Conservation (phyloP, 2,329 filamentous ascomycete species). For the Chrysosporium keratinophilum region DNA sequence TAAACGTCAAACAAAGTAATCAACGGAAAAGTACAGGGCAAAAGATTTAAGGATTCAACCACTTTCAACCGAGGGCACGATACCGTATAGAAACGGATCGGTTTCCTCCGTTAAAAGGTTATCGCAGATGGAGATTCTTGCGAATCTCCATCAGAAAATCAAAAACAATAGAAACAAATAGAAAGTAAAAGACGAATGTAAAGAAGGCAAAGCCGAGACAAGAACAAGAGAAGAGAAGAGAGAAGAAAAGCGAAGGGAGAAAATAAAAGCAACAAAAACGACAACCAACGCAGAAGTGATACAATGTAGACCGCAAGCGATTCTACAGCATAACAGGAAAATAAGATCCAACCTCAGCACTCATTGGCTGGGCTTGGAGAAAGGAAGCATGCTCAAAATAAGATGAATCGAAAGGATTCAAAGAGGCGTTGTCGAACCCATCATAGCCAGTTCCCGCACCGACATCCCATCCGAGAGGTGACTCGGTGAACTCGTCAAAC, state of each 20-base stretch:
- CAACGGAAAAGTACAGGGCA: not conserved
- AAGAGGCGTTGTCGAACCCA: conserved; percentile 19
- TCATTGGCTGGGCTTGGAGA: conserved; percentile 20
- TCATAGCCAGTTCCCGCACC: conserved; percentile 21
- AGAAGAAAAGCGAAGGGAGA: conserved; percentile 19
- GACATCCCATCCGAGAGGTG: conserved; percentile 14
- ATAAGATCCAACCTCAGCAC: conserved; percentile 29
- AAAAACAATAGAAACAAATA: conserved; percentile 11
- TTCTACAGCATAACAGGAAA: conserved; percentile 27
- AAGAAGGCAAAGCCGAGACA: conserved; percentile 20
- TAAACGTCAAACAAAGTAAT: not conserved
- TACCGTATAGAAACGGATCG: not conserved
- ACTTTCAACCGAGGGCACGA: conserved; percentile 4
- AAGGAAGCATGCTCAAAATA: conserved; percentile 24
- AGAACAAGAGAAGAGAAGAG: conserved; percentile 19
- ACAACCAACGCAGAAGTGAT: conserved; percentile 19
- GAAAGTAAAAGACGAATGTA: conserved; percentile 19
- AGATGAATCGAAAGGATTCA: conserved; percentile 26
- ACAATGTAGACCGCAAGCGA: conserved; percentile 13
- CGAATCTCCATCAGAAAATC: conserved; percentile 19
- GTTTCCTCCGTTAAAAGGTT: not conserved
- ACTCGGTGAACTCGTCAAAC: conserved; percentile 14
- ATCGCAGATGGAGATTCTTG: conserved; percentile 7
- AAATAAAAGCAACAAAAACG: conserved; percentile 19
- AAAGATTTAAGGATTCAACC: not conserved